Conservation (phyloP, 495 filamentous ascomycete species). For the Penicillium desertorum region DNA sequence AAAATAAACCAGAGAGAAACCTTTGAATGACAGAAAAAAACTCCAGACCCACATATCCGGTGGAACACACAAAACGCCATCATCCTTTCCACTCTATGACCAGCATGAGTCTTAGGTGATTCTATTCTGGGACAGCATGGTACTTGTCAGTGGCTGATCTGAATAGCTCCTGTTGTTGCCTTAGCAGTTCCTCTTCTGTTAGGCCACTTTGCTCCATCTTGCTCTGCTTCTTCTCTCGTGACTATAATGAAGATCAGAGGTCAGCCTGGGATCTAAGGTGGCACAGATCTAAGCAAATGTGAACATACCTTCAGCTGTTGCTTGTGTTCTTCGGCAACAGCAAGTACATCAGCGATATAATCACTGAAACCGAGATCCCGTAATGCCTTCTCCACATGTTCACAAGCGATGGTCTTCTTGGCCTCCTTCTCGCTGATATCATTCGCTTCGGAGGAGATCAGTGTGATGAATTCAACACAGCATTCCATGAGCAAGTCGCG, state of each 20-base stretch:
- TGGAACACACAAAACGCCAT: constrained; percentile 23
- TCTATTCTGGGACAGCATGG: constrained; percentile 51
- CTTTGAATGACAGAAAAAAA: constrained; percentile 21
- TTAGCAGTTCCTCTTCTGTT: constrained; percentile 82
- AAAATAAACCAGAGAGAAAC: constrained; percentile 16
- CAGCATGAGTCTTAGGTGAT: constrained; percentile 33
- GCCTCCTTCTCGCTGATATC: constrained; percentile 97
- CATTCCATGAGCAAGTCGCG: constrained; percentile 96
- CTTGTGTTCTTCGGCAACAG: constrained; percentile 87
- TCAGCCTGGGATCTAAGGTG: constrained; percentile 11
- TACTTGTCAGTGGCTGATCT: constrained; percentile 76
- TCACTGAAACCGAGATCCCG: constrained; percentile 87
- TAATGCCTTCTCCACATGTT: constrained; percentile 92
- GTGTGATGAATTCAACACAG: constrained; percentile 98
- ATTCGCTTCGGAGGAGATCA: constrained; percentile 95
- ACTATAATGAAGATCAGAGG: constrained; percentile 48
- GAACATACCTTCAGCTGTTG: constrained; percentile 79
- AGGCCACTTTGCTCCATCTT: constrained; percentile 94
- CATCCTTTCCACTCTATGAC: constrained; percentile 37
- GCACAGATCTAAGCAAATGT: neutral
- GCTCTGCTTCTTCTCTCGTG: constrained; percentile 92
- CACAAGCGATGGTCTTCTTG: constrained; percentile 97
- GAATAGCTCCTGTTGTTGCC: constrained; percentile 89
- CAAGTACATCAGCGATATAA: constrained; percentile 81
- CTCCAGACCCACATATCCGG: constrained; percentile 23